Conservation (phyloP, 2,329 filamentous ascomycete genomes). For the Neocucurbitaria cava region DNA sequence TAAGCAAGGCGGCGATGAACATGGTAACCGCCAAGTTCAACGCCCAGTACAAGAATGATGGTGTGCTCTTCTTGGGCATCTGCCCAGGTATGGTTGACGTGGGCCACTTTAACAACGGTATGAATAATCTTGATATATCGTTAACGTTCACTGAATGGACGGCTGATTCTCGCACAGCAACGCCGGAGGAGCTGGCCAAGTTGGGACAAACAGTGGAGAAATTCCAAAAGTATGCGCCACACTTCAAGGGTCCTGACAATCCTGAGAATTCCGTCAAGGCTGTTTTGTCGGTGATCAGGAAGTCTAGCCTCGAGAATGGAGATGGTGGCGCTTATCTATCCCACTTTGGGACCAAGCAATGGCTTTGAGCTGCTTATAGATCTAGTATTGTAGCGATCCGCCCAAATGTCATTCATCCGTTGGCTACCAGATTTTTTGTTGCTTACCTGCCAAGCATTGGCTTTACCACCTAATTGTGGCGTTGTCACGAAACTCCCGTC, state of each 20-base stretch:
- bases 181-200: neutral
- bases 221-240: conserved; percentile 16
- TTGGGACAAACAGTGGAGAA: neutral
- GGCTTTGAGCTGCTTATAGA: conserved; percentile 49
- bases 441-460: too few relatives aligned
- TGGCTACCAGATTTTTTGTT: too few relatives aligned
- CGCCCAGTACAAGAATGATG: conserved; percentile 56
- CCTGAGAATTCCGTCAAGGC: conserved; percentile 34
- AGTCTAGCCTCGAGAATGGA: conserved; percentile 54
- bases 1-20: conserved; percentile 62
- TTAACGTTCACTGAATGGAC: too few relatives aligned
- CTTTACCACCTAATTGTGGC: too few relatives aligned
- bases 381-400: too few relatives aligned
- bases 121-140: neutral
- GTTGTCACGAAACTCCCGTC: too few relatives aligned
- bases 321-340: conserved; percentile 62
- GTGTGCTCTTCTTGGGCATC: conserved; percentile 61
- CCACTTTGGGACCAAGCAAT: conserved; percentile 62
- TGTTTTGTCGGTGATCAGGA: conserved; percentile 42
- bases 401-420: too few relatives aligned
- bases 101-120: conserved; percentile 38
- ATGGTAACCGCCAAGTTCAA: conserved; percentile 58
- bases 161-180: neutral
- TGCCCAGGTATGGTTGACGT: conserved; percentile 61
- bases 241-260: conserved; percentile 16